Evolutionary conservation across 371 early-diverging fungal genomes (phyloP), one percentile per base, ranked within the genome.

Genomic region (Coemansia sp.): DNA sequence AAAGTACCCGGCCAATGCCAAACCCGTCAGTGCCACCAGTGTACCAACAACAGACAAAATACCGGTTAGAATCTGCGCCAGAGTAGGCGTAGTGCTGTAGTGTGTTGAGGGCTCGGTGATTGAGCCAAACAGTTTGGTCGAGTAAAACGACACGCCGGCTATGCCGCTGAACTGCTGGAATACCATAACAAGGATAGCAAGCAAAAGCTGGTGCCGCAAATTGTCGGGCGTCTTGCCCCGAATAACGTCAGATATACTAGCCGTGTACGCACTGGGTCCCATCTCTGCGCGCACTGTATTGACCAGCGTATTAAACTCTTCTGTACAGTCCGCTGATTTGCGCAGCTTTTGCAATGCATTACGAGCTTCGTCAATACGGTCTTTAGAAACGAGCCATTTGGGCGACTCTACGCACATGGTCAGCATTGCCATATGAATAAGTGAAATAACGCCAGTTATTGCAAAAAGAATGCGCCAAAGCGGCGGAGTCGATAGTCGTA

Each of bases 111-210:
- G 51, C 11, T 42, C 11, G 4, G 65, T 59, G 4, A 68, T 47
- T 5, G 63, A 37, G 24, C 52, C 57, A 37, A 77, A 71, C 10
- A 77, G 63, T n/a, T 80, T 83, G 65, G 79, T 87, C 59, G 84
- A 87, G 71, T 89, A 95, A 67, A 89, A 90, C 62, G 90, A 85
- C 47, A 92, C 87, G 34, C 87, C 92, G 68, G 92, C 92, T 80
- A 96, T 90, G 18, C 94, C 94, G 29, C 88, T 84, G 8, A 89
- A 76, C 68, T 95, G 94, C 72, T 94, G 95, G 4, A 87, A 82
- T 22, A 92, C 69, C 53, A 88, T 88, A 14, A 82, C 59, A 58
- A 83, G 66, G 1, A 75, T 65, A 24, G 81, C 64, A 21, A 81
- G 71, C 22, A 80, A 59, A 50, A 84, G 59, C 45, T 79, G 82